phyloP scores from a whole-genome alignment of 1,284 basidiomycete species.

The Melampsora americana region DNA sequence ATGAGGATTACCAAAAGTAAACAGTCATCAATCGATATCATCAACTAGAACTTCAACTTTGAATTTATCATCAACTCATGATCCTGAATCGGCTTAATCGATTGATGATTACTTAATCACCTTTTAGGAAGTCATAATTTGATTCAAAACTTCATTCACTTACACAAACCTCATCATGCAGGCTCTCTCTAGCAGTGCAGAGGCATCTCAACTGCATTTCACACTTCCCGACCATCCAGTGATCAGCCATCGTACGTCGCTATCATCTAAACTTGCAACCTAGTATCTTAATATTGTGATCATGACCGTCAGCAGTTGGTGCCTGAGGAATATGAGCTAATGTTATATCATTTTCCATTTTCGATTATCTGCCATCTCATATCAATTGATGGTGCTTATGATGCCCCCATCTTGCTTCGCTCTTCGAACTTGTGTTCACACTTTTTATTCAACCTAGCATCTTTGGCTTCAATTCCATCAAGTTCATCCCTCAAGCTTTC shows the following conservation, averaged over 20 bases:
- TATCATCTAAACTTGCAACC: not conserved
- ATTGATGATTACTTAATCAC: too few relatives aligned
- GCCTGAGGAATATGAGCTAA: too few relatives aligned
- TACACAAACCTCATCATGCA: not conserved
- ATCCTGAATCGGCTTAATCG: too few relatives aligned
- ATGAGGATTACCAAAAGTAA: too few relatives aligned
- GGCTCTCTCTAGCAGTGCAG: not conserved
- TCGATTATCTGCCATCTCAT: slow-evolving; percentile 3
- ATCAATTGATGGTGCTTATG: not conserved
- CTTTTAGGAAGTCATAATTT: too few relatives aligned
- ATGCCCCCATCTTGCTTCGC: not conserved
- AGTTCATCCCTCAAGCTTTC: not conserved
- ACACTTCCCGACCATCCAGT: not conserved
- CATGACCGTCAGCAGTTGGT: too few relatives aligned
- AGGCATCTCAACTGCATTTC: not conserved
- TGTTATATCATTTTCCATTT: too few relatives aligned
- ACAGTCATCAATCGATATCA: too few relatives aligned
- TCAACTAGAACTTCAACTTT: too few relatives aligned
- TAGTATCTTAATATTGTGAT: too few relatives aligned
- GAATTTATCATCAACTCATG: too few relatives aligned
- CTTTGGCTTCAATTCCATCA: not conserved
- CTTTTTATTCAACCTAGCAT: not conserved
- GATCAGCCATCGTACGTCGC: slow-evolving; percentile 8
- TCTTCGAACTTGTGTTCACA: not conserved
- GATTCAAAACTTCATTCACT: not conserved